These are phyloP conservation scores for Ceratobasidium sp. DNA, from an alignment of 1,284 basidiomycete species.

Conservation along the genomic window DNA sequence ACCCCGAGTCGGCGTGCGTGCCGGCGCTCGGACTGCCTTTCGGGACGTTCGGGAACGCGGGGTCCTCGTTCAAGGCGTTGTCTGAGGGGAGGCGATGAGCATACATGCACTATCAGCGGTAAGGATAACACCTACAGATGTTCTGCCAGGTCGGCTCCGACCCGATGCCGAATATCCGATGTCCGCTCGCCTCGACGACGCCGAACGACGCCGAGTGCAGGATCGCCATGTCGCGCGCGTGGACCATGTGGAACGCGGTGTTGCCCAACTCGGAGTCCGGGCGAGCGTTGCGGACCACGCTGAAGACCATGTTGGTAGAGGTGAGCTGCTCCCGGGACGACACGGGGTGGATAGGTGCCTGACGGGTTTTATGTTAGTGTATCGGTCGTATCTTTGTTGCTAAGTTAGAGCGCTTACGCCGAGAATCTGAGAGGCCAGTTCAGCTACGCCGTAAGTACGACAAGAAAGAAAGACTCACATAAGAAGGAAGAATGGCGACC, in stretches of 20 bases:
- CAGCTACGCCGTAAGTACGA: neutral
- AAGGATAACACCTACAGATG: constrained; percentile 16
- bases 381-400: no score
- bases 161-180: constrained; percentile 10
- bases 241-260: neutral
- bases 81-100: neutral
- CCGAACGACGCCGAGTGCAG: constrained; percentile 15
- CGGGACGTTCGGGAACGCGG: constrained; percentile 22
- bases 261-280: constrained; percentile 10
- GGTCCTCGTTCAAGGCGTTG: constrained; percentile 31
- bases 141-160: constrained; percentile 28
- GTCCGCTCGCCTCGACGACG: constrained; percentile 14
- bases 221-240: constrained; percentile 14
- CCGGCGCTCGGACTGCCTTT: constrained; percentile 18
- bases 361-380: neutral
- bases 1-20: constrained; percentile 3
- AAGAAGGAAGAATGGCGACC: constrained; percentile 50
- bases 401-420: constrained; percentile 36
- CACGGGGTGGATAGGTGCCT: constrained; percentile 19
- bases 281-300: neutral
- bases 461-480: constrained; percentile 46
- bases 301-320: constrained; percentile 27
- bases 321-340: constrained; percentile 28
- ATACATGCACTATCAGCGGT: neutral
- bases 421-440: constrained; percentile 33